Conservation (phyloP, 1,139 yeast genomes). For the Candida sanyaensis region DNA sequence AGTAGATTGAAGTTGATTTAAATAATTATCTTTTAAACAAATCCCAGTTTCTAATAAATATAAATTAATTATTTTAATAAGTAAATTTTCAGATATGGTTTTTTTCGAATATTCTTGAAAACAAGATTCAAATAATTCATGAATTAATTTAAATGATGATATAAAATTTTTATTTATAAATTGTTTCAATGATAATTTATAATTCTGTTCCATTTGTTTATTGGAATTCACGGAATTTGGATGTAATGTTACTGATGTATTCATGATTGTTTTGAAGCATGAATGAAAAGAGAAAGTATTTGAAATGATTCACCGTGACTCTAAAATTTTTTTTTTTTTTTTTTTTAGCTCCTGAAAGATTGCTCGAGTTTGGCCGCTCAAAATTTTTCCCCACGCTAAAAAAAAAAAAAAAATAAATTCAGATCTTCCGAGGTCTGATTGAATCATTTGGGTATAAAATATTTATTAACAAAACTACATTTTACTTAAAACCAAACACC, state of each 20-base stretch:
- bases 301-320: too few species aligned
- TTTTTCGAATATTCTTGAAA: conserved; percentile 27
- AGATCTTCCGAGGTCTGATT: neutral
- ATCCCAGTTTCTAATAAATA: conserved; percentile 42
- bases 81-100: conserved; percentile 28
- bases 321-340: conserved; percentile 1
- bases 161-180: conserved; percentile 42
- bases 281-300: neutral
- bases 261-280: too few species aligned
- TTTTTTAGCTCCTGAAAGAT: neutral
- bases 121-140: conserved; percentile 24
- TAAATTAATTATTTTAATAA: conserved; percentile 35
- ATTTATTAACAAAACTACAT: too few species aligned
- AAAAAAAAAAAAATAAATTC: neutral
- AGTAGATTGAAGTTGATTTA: conserved; percentile 16
- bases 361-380: neutral
- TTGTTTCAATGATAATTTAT: conserved; percentile 39
- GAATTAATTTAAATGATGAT: conserved; percentile 32
- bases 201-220: conserved; percentile 27
- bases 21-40: conserved; percentile 19
- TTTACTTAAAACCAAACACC: neutral
- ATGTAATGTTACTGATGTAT: conserved; percentile 10
- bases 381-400: neutral
- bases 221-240: conserved; percentile 9
- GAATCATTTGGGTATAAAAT: too few species aligned